phyloP scores from a whole-genome alignment of 805 yeast species.

The Candida krabiensis region DNA sequence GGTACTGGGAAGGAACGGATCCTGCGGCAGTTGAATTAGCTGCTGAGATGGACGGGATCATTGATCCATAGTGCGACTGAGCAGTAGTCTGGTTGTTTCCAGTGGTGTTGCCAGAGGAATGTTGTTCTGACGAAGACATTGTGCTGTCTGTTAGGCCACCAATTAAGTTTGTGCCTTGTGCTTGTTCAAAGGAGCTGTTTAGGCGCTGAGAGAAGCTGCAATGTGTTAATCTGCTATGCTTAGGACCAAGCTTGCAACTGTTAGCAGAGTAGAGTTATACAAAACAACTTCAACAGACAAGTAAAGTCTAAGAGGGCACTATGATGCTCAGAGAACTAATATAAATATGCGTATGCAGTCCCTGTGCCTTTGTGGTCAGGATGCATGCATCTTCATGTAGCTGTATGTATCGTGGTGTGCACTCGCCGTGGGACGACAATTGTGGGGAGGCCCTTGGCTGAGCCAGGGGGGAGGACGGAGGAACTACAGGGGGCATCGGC shows the following conservation, averaged over 20 bases:
- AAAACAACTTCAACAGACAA: too few relatives aligned
- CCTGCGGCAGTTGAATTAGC: constrained; percentile 8
- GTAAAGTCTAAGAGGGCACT: constrained; percentile 2
- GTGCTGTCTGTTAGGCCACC: constrained; percentile 1
- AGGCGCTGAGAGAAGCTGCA: too few relatives aligned
- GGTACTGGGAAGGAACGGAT: constrained; percentile 19
- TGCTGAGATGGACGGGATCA: constrained; percentile 17
- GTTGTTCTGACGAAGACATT: constrained; percentile 24
- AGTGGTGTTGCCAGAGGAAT: constrained; percentile 13
- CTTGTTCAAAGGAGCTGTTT: constrained; percentile 3
- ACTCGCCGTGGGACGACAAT: too few relatives aligned
- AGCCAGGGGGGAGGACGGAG: too few relatives aligned
- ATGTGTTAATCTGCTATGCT: too few relatives aligned
- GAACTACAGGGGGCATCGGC: too few relatives aligned
- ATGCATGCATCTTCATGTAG: constrained; percentile 20
- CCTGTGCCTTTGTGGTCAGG: constrained; percentile 9
- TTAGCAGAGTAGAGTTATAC: too few relatives aligned
- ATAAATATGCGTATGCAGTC: constrained; percentile 17
- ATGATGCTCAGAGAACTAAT: constrained; percentile 16
- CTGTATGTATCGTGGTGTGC: constrained; percentile 6
- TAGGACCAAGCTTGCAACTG: too few relatives aligned
- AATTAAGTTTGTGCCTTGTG: neutral
- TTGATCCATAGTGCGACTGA: constrained; percentile 14
- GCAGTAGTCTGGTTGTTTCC: constrained; percentile 12
- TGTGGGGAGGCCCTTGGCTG: too few relatives aligned